Evolutionary conservation across 768 basidiomycete species (phyloP).

Genomic region (Boletus tomentosulus): DNA sequence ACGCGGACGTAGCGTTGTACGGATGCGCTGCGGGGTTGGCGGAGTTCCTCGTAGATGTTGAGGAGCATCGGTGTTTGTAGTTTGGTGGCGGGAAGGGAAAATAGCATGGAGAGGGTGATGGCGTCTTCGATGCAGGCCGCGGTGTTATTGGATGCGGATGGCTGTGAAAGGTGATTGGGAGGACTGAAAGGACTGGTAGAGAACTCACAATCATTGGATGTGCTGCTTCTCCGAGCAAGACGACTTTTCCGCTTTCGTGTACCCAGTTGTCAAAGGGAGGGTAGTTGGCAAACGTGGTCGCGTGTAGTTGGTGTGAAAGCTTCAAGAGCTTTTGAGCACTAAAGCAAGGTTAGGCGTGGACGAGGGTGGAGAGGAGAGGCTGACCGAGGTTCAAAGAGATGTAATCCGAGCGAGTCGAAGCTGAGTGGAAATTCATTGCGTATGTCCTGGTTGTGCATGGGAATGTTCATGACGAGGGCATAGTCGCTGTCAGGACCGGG

Average conservation of each 20-base stretch:
- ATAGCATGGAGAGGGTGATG: slow-evolving; percentile 52
- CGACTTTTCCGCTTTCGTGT: slow-evolving; percentile 47
- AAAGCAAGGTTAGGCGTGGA: not conserved
- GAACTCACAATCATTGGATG: slow-evolving; percentile 48
- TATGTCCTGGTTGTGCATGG: not conserved
- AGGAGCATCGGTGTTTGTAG: slow-evolving; percentile 48
- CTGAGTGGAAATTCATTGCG: slow-evolving; percentile 9
- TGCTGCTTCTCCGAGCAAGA: slow-evolving; percentile 55
- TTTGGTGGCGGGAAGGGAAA: slow-evolving; percentile 44
- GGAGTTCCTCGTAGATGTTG: slow-evolving; percentile 53
- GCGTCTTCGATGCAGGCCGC: slow-evolving; percentile 57
- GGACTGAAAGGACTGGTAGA: not conserved
- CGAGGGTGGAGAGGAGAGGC: not conserved
- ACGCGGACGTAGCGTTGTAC: slow-evolving; percentile 40
- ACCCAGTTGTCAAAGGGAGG: slow-evolving; percentile 45
- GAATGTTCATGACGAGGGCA: slow-evolving; percentile 8
- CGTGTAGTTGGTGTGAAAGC: slow-evolving; percentile 13
- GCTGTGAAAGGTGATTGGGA: slow-evolving; percentile 30
- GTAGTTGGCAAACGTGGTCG: slow-evolving; percentile 31
- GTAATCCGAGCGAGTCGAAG: slow-evolving; percentile 8
- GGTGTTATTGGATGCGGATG: slow-evolving; percentile 44
- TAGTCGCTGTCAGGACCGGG: slow-evolving; percentile 14
- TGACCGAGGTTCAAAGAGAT: slow-evolving; percentile 24
- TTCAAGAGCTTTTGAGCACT: slow-evolving; percentile 21
- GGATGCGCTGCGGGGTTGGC: slow-evolving; percentile 42